These are phyloP conservation scores for Pythium graminicola DNA, from an alignment of 352 stramenopile genomes.

Conservation along the genomic window DNA sequence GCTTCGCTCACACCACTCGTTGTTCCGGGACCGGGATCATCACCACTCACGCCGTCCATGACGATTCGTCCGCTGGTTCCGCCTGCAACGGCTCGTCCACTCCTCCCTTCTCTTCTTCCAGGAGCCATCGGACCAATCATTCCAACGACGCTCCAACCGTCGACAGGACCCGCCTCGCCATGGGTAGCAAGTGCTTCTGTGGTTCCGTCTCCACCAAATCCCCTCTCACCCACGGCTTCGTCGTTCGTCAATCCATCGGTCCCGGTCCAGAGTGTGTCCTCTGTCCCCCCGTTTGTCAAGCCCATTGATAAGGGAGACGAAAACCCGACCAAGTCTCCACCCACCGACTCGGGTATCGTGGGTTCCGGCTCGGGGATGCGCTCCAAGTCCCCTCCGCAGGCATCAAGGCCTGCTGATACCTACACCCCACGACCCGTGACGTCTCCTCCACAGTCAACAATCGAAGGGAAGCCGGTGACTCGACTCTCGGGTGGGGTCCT, in stretches of 20 bases:
- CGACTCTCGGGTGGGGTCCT: slow-evolving; percentile 14
- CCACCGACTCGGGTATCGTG: background rate
- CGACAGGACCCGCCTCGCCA: background rate
- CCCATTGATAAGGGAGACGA: background rate
- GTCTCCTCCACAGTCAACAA: background rate
- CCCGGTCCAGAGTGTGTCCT: background rate
- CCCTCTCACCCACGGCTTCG: background rate
- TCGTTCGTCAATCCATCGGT: background rate
- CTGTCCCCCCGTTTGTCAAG: background rate
- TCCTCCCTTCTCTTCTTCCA: background rate
- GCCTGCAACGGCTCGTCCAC: background rate
- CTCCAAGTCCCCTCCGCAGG: background rate
- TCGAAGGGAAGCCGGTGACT: background rate
- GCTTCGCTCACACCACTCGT: too few species aligned
- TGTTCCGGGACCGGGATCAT: too few species aligned
- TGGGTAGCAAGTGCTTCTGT: background rate
- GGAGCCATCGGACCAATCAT: background rate
- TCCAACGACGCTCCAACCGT: background rate
- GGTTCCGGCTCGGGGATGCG: background rate
- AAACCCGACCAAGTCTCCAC: background rate
- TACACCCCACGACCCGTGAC: background rate
- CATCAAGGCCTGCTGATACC: background rate
- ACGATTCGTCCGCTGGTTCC: background rate
- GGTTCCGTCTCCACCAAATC: background rate
- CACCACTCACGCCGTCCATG: too few species aligned